These are phyloP conservation scores for Zymoseptoria passerinii DNA, from an alignment of 2,329 filamentous ascomycete species.

Conservation along the genomic window DNA sequence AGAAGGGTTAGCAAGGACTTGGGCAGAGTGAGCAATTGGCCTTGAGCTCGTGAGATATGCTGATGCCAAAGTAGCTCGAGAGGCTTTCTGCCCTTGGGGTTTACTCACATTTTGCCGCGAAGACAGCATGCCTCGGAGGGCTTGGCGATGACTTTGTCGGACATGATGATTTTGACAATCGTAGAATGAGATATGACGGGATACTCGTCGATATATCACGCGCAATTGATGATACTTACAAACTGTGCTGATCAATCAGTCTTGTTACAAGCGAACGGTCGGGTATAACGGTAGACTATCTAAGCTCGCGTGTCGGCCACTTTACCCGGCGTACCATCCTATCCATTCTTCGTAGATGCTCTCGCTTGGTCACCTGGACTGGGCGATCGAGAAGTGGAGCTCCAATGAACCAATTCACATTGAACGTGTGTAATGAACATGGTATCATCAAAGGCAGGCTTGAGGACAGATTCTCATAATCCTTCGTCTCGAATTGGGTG, in stretches of 20 bases:
- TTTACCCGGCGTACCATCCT: not conserved
- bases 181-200: not conserved
- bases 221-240: not conserved
- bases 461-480: not conserved
- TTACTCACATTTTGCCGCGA: no score
- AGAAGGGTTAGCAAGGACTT: slow-evolving; percentile 10
- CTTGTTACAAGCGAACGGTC: not conserved
- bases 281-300: not conserved
- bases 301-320: not conserved
- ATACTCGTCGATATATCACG: not conserved
- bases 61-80: no score
- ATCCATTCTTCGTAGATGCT: not conserved
- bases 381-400: not conserved
- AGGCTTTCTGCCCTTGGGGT: no score
- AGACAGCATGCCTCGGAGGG: no score
- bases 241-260: not conserved
- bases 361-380: not conserved
- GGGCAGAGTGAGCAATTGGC: not conserved
- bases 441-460: not conserved
- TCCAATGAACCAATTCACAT: not conserved
- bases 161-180: not conserved
- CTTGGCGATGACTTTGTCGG: not conserved
- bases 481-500: not conserved
- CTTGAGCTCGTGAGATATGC: no score
- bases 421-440: not conserved